These are phyloP conservation scores for Waitea zeae DNA, from an alignment of 1,284 basidiomycete species.

Conservation along the genomic window DNA sequence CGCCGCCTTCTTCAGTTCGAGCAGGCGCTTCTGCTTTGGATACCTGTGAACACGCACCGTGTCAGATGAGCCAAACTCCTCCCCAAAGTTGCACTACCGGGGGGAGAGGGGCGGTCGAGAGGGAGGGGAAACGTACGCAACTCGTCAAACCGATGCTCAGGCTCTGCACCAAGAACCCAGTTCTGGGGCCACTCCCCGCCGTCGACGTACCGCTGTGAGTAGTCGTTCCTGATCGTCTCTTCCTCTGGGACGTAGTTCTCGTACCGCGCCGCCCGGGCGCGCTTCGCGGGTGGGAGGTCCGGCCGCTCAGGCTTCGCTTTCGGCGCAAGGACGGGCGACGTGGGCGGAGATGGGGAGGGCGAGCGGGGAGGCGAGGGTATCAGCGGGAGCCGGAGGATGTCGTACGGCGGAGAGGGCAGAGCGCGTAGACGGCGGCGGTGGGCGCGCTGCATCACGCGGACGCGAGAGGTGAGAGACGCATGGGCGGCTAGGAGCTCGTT, in stretches of 20 bases:
- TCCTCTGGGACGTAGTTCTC: slow-evolving; percentile 76
- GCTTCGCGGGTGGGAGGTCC: slow-evolving; percentile 54
- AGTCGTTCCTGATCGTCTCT: slow-evolving; percentile 91
- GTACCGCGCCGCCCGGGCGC: slow-evolving; percentile 48
- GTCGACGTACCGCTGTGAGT: slow-evolving; percentile 80
- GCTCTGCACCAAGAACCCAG: slow-evolving; percentile 75
- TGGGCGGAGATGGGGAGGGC: slow-evolving; percentile 23
- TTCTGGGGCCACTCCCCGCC: slow-evolving; percentile 85
- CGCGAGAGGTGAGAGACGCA: slow-evolving; percentile 19
- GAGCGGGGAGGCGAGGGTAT: slow-evolving; percentile 26
- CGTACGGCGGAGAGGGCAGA: slow-evolving; percentile 19
- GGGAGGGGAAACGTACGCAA: slow-evolving; percentile 14
- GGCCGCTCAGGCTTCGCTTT: slow-evolving; percentile 21
- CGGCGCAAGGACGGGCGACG: slow-evolving; percentile 23
- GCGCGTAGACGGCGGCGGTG: slow-evolving; percentile 18
- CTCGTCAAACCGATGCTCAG: slow-evolving; percentile 85
- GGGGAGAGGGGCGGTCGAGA: not conserved
- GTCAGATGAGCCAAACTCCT: too few species aligned
- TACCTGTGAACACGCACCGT: slow-evolving; percentile 30
- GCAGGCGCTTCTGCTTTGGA: slow-evolving; percentile 74
- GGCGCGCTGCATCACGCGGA: slow-evolving; percentile 22
- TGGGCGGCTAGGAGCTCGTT: slow-evolving; percentile 34
- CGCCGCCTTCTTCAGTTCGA: slow-evolving; percentile 61
- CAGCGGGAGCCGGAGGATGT: slow-evolving; percentile 26
- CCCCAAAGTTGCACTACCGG: too few species aligned